Evolutionary conservation across 192 early-diverging fungal genomes (phyloP), one percentile per base, ranked within the genome.

Genomic region (Coemansia sp.): DNA sequence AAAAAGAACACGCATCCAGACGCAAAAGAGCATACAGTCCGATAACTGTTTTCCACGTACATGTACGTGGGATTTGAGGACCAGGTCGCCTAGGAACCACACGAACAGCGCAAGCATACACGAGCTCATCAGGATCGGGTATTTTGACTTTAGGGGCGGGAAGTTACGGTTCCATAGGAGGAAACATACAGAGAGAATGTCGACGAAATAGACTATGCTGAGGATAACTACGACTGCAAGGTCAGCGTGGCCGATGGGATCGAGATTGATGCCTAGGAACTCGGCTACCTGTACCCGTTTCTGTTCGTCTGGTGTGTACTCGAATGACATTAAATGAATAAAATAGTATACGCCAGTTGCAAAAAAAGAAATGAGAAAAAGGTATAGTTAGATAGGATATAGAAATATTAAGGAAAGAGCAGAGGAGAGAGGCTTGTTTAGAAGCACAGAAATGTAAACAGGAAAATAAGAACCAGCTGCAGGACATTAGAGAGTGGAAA

Each of bases 121-220:
- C 14, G 58, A 52, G 27, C 64, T 64, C 81, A 82, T 82, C 23
- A 82, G 60, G 3, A 70, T 64, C 19, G 68, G 75, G 48, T 82
- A 78, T 38, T 82, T 82, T 37, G 81, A 77, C 55, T 82, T 82
- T 40, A 82, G 62, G 36, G 81, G 81, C 45, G 81, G 65, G 59
- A 77, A 82, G 58, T 67, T 74, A 37, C 75, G 71, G 60, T 82
- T 77, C 57, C 55, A 67, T 6, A 82, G 34, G 11, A 78, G 56
- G 47, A 72, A 82, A 1, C n/a, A 40, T 9, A 70, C 50, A 0
- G 71, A 63, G 7, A 63, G 14, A 27, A 77, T 55, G 57, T 82
- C 61, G 23, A 77, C 7, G 30, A 70, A 53, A 34, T 78, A 79
- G 9, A 74, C 48, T 11, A 50, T 57, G 33, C 71, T 64, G 14